These are phyloP conservation scores for Cytospora mali DNA, from an alignment of 2,329 filamentous ascomycete species.

Conservation along the genomic window DNA sequence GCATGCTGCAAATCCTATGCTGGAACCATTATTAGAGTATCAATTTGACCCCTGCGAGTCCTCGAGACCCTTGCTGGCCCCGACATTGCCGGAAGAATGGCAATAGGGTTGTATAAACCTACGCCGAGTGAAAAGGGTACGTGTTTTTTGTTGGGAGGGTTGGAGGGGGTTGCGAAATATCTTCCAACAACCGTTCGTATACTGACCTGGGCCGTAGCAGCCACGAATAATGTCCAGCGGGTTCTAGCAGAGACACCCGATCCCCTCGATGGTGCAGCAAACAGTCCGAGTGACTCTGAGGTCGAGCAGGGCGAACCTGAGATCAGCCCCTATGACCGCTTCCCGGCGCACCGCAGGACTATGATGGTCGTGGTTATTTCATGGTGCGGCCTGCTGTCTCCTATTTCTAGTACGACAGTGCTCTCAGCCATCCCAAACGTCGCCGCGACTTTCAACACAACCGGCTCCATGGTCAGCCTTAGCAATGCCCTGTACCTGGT, in stretches of 20 bases:
- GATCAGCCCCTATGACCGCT: slow-evolving; percentile 14
- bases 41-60: not conserved
- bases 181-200: not conserved
- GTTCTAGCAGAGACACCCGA: not conserved
- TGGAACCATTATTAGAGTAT: not conserved
- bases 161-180: too few species aligned
- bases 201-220: not conserved
- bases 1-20: not conserved
- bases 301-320: not conserved
- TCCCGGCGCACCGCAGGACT: slow-evolving; percentile 14
- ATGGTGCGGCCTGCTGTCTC: slow-evolving; percentile 22
- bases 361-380: slow-evolving; percentile 22
- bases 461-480: slow-evolving; percentile 22
- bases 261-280: not conserved
- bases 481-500: slow-evolving; percentile 59
- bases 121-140: not conserved
- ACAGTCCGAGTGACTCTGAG: slow-evolving; percentile 8
- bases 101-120: not conserved
- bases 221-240: not conserved
- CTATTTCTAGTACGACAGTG: slow-evolving; percentile 16
- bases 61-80: not conserved
- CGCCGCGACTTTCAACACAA: slow-evolving; percentile 13
- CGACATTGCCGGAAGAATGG: not conserved
- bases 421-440: slow-evolving; percentile 22
- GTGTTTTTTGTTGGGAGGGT: too few species aligned